phyloP scores from a whole-genome alignment of 2,329 filamentous ascomycete genomes.

The Dendryphion nanum region DNA sequence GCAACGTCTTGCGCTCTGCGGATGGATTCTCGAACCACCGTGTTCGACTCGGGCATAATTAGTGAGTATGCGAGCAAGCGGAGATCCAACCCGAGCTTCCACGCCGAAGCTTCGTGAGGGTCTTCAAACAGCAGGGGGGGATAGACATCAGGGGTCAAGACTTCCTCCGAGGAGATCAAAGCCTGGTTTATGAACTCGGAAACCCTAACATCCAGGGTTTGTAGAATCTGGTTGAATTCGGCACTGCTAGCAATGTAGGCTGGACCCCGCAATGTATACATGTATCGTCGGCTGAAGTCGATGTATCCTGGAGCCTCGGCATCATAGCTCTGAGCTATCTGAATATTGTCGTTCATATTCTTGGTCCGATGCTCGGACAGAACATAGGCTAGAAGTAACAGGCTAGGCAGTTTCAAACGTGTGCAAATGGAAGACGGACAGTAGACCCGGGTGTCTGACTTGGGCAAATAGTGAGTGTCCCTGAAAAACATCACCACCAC shows the following conservation, averaged over 20 bases:
- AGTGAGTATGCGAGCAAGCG: slow-evolving; percentile 42
- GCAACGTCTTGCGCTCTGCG: slow-evolving; percentile 35
- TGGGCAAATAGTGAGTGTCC: slow-evolving; percentile 53
- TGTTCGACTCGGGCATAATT: slow-evolving; percentile 13
- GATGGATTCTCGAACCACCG: slow-evolving; percentile 35
- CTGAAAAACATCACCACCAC: slow-evolving; percentile 68
- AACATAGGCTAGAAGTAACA: slow-evolving; percentile 41
- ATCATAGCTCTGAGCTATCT: slow-evolving; percentile 20
- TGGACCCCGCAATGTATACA: slow-evolving; percentile 5
- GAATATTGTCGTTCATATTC: slow-evolving; percentile 25
- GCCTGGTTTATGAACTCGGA: slow-evolving; percentile 31
- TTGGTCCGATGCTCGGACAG: slow-evolving; percentile 23
- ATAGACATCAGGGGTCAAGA: slow-evolving; percentile 48
- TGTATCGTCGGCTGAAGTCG: slow-evolving; percentile 32
- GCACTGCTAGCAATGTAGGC: slow-evolving; percentile 4
- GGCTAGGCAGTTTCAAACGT: slow-evolving; percentile 43
- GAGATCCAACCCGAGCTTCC: slow-evolving; percentile 37
- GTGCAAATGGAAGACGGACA: slow-evolving; percentile 46
- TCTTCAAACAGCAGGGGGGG: slow-evolving; percentile 61
- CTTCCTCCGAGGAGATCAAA: not conserved
- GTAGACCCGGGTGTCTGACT: slow-evolving; percentile 38
- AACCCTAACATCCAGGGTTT: slow-evolving; percentile 31
- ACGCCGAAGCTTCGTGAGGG: slow-evolving; percentile 42
- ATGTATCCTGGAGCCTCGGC: slow-evolving; percentile 18
- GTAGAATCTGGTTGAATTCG: slow-evolving; percentile 8